These are phyloP conservation scores for Penicillium verhagenii DNA, from an alignment of 495 filamentous ascomycete genomes.

Conservation along the genomic window DNA sequence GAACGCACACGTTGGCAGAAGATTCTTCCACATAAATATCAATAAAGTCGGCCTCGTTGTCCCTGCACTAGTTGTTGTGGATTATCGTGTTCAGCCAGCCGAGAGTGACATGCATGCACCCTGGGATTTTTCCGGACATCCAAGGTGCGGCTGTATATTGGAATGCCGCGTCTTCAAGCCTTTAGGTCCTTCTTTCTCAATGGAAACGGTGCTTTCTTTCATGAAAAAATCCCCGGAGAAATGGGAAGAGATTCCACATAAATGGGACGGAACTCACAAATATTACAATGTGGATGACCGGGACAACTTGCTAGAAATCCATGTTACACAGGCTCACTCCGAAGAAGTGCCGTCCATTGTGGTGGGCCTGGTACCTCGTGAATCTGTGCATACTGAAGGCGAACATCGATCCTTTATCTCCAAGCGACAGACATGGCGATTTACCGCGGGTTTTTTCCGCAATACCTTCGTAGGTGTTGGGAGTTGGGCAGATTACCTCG, in stretches of 20 bases:
- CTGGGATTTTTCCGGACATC: neutral
- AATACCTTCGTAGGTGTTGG: neutral
- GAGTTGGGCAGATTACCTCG: neutral
- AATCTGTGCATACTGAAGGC: neutral
- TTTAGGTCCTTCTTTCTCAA: neutral
- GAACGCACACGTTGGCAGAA: neutral
- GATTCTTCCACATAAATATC: neutral
- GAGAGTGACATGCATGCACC: neutral
- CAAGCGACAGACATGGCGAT: neutral
- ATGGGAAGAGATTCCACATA: neutral
- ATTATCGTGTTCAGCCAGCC: neutral
- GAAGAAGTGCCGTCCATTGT: neutral
- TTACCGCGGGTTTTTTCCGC: neutral
- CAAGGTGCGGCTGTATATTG: neutral
- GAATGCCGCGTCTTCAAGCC: neutral
- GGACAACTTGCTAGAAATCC: neutral
- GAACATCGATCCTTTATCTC: neutral
- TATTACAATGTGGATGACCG: neutral
- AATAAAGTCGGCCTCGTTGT: neutral
- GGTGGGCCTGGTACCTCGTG: neutral
- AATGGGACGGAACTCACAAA: neutral
- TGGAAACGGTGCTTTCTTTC: neutral
- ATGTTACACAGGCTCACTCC: neutral
- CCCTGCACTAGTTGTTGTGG: neutral
- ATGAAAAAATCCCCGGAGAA: neutral